Conservation (phyloP, 805 yeast species). For the Metschnikowia santaceciliae region DNA sequence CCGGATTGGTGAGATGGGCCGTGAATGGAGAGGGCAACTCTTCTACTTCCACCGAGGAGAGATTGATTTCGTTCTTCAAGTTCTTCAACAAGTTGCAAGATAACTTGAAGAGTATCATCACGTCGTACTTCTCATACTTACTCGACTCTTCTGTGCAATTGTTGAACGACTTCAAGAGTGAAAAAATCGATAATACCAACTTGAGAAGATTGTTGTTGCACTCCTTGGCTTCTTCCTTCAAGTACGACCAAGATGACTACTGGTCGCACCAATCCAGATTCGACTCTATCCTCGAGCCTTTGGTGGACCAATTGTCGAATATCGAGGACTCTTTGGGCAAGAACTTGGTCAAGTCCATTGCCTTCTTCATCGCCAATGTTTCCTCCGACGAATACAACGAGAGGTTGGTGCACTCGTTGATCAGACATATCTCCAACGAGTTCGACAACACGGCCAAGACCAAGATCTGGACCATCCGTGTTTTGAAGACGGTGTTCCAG, state of each 20-base stretch:
- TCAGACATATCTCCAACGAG: constrained; percentile 40
- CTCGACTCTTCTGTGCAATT: constrained; percentile 65
- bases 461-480: constrained; percentile 78
- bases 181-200: constrained; percentile 41
- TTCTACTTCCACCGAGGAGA: constrained; percentile 27
- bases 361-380: constrained; percentile 67
- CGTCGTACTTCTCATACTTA: constrained; percentile 82
- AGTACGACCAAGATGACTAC: constrained; percentile 87
- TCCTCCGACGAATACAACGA: constrained; percentile 71
- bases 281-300: constrained; percentile 59
- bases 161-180: constrained; percentile 46
- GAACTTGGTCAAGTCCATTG: constrained; percentile 72
- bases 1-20: constrained; percentile 86
- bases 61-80: constrained; percentile 74
- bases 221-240: constrained; percentile 76
- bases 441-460: constrained; percentile 54
- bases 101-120: constrained; percentile 78
- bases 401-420: constrained; percentile 44
- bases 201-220: constrained; percentile 71
- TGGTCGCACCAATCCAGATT: constrained; percentile 90
- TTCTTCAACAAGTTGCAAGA: constrained; percentile 84
- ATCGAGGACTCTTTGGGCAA: constrained; percentile 76
- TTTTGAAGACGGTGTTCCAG: constrained; percentile 77
- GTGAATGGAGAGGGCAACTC: constrained; percentile 72
- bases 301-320: constrained; percentile 61